Percentiles rank a stretch among this genome's conserved stretches.
These are phyloP conservation scores for Linum usitatissimum DNA, from an alignment of 345 rosid species.

Conservation along the genomic window DNA sequence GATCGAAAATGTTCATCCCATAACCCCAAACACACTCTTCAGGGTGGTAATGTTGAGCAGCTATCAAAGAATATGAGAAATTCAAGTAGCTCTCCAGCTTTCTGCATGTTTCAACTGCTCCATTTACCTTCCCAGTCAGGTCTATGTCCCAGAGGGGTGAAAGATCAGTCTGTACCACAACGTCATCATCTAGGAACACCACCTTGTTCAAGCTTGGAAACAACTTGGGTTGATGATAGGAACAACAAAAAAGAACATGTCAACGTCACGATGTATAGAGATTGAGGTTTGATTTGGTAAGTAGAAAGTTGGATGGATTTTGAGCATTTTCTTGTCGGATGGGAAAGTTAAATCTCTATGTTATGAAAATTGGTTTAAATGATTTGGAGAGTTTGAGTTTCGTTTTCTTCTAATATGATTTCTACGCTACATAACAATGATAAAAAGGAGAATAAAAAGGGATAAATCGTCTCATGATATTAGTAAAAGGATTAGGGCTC, in stretches of 20 bases:
- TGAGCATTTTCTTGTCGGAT: too few species aligned
- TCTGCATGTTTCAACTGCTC: constrained; percentile 79
- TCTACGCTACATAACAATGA: too few species aligned
- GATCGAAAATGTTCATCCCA: constrained; percentile 90
- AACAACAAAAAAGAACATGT: too few species aligned
- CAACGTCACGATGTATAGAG: background rate
- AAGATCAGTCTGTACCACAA: constrained; percentile 84
- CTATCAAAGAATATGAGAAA: constrained; percentile 70
- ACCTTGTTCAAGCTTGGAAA: constrained; percentile 87
- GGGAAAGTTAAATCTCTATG: too few species aligned
- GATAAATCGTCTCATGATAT: too few species aligned
- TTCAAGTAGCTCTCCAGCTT: constrained; percentile 73
- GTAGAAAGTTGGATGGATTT: too few species aligned
- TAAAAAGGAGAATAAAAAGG: too few species aligned
- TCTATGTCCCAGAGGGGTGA: constrained; percentile 87
- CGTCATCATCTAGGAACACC: constrained; percentile 92
- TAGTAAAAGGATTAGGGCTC: too few species aligned
- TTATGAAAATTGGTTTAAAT: too few species aligned
- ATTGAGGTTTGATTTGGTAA: too few species aligned
- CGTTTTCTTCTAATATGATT: too few species aligned
- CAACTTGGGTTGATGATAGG: constrained; percentile 36
- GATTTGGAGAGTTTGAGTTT: too few species aligned
- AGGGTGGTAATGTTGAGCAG: constrained; percentile 49
- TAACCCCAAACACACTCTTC: constrained; percentile 95
- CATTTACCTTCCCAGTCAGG: constrained; percentile 85